phyloP scores from a whole-genome alignment of 345 rosid species.

The Limnanthes douglasii region DNA sequence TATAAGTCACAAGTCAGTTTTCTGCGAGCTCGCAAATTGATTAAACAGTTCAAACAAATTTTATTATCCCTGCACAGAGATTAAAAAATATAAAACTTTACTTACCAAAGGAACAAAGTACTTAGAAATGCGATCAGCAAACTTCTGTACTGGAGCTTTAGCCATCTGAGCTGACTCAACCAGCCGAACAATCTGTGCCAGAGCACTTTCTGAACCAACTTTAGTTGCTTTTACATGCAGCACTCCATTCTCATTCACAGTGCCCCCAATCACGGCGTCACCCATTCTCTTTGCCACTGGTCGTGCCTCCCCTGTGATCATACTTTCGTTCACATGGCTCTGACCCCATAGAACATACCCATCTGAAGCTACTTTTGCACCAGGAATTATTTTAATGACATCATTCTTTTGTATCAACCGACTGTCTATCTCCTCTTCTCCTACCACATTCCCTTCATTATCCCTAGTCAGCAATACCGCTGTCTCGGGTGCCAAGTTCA shows the following conservation, averaged over 20 bases:
- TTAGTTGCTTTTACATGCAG: slow-evolving; percentile 61
- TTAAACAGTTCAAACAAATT: too few relatives aligned
- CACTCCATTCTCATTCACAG: slow-evolving; percentile 80
- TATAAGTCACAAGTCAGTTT: too few relatives aligned
- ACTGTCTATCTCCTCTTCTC: slow-evolving; percentile 75
- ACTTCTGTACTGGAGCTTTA: slow-evolving; percentile 93
- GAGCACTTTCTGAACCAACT: slow-evolving; percentile 92
- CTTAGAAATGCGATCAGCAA: slow-evolving; percentile 82
- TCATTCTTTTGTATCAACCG: slow-evolving; percentile 73
- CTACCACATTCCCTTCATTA: slow-evolving; percentile 39
- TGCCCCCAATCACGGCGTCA: slow-evolving; percentile 83
- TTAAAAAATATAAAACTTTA: too few relatives aligned
- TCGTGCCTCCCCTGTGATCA: slow-evolving; percentile 66
- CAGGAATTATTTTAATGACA: slow-evolving; percentile 59
- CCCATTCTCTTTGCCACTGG: slow-evolving; percentile 71
- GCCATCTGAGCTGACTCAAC: slow-evolving; percentile 97
- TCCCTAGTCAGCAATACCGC: slow-evolving; percentile 51
- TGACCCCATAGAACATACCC: slow-evolving; percentile 60
- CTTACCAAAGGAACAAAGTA: slow-evolving; percentile 81
- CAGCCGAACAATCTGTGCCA: slow-evolving; percentile 82
- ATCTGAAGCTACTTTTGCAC: slow-evolving; percentile 60
- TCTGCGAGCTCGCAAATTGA: too few relatives aligned
- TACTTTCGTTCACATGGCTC: slow-evolving; percentile 67
- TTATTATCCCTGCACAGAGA: too few relatives aligned
- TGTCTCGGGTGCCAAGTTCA: slow-evolving; percentile 68